Base-by-base conservation (phyloP, 83 land plant species). In the Isoetes engelmannii region DNA sequence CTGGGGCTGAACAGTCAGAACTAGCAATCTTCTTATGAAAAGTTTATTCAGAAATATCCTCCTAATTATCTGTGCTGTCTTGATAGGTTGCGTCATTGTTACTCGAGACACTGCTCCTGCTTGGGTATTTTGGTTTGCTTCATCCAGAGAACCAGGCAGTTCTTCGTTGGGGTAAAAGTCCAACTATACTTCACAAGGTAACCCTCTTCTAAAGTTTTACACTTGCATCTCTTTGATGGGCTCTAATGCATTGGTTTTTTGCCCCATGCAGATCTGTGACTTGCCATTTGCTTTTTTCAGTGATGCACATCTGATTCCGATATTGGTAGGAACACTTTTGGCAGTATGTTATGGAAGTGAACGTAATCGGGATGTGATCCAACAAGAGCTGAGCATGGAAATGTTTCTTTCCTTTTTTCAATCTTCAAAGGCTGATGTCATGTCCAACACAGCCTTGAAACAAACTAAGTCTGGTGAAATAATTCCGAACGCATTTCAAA, bases 231-330 rank as follows among this genome's bases (percentile, higher is more conserved):
- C 4, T 70, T 7, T 51, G 15, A 51, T 51, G 0, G 0, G 15
- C n/a, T 51, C 3, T 51, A 51, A 10, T 51, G 54, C 0, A 51
- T 51, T 51, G 15, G n/a, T 51, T 15, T 51, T 51, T 51, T 51
- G 54, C n/a, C 54, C 63, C 5, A 44, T 45, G 63, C 89, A 92
- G 96, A 80, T 93, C 19, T 89, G 98, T 61, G 98, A 93, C 75
- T 81, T 89, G n/a, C 98, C 98, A 28, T 89, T 93, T 76, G 86
- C 82, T 15, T 89, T 93, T 82, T 93, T 93, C 79, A 93, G 88
- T 53, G 96, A 89, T 69, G 92, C 98, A 20, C 82, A 85, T 44
- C 70, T 89, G 67, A 87, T 85, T 47, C 92, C 94, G 44, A 47
- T 85, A 47, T 75, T 93, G 68, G 95, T 84, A 13, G 88, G 92